Evolutionary conservation across 1,284 basidiomycete genomes (phyloP).

Genomic region (Puccinia brachypodii): DNA sequence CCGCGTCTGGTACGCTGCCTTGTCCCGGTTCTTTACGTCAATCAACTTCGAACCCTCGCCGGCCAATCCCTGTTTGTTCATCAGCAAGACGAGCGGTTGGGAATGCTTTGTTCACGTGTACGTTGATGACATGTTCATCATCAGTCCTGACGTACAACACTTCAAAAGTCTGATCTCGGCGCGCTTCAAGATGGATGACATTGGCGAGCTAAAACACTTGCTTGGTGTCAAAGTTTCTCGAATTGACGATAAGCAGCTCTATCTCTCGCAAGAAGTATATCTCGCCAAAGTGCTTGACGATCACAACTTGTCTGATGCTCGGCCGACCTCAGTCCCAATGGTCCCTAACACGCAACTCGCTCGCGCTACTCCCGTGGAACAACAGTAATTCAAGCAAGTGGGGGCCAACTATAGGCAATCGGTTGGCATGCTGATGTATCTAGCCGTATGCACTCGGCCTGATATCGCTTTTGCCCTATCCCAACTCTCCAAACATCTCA

Average conservation of each 20-base stretch:
- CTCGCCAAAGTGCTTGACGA: background rate
- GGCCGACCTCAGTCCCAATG: background rate
- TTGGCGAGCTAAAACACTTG: background rate
- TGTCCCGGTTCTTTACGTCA: background rate
- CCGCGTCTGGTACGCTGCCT: background rate
- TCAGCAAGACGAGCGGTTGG: background rate
- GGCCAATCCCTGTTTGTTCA: constrained; percentile 22
- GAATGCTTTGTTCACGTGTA: constrained; percentile 17
- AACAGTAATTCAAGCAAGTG: background rate
- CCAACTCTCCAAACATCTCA: background rate
- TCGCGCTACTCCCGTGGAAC: background rate
- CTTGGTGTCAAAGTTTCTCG: constrained; percentile 1
- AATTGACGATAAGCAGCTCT: background rate
- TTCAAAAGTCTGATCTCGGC: constrained; percentile 7
- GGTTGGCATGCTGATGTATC: constrained; percentile 17
- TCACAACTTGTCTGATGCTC: background rate
- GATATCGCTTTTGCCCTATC: background rate
- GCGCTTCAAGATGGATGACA: constrained; percentile 17
- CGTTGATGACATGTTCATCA: constrained; percentile 14
- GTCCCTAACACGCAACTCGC: background rate
- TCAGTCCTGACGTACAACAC: background rate
- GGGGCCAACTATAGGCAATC: background rate
- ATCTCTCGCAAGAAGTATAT: background rate
- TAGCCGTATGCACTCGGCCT: background rate
- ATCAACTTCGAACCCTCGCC: background rate